These are phyloP conservation scores for Emergomyces africanus DNA, from an alignment of 2,329 filamentous ascomycete species.

Conservation along the genomic window DNA sequence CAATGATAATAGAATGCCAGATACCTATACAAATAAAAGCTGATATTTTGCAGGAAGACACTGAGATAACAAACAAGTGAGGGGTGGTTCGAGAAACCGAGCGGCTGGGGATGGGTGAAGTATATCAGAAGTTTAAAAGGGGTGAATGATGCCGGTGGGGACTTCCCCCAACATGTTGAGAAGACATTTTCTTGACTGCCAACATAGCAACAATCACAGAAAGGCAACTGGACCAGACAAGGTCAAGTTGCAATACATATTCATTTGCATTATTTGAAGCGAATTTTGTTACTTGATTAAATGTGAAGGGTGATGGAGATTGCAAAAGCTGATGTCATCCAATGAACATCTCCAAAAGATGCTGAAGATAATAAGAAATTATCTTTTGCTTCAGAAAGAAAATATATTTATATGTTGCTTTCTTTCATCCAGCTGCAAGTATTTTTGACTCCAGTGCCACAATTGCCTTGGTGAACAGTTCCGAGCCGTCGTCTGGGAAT, in stretches of 20 bases:
- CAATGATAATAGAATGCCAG: neutral
- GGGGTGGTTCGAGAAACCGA: neutral
- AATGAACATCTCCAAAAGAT: neutral
- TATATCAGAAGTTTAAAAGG: neutral
- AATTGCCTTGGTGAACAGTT: neutral
- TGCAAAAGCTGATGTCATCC: neutral
- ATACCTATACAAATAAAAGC: neutral
- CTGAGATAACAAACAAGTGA: neutral
- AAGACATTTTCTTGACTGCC: neutral
- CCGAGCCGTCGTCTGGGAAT: neutral
- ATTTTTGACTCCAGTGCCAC: neutral
- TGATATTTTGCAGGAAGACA: neutral
- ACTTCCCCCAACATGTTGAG: conserved; percentile 1
- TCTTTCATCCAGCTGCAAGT: neutral
- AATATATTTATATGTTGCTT: neutral
- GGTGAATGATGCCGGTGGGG: neutral
- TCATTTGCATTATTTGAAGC: neutral
- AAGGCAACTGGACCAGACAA: neutral
- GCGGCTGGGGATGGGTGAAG: neutral
- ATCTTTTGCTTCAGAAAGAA: neutral
- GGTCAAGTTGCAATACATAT: neutral
- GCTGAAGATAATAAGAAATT: no score
- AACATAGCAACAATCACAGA: neutral
- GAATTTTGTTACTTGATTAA: neutral
- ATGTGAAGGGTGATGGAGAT: neutral